Base-by-base conservation (phyloP, 2,329 filamentous ascomycete species). In the Podosphaera leucotricha region DNA sequence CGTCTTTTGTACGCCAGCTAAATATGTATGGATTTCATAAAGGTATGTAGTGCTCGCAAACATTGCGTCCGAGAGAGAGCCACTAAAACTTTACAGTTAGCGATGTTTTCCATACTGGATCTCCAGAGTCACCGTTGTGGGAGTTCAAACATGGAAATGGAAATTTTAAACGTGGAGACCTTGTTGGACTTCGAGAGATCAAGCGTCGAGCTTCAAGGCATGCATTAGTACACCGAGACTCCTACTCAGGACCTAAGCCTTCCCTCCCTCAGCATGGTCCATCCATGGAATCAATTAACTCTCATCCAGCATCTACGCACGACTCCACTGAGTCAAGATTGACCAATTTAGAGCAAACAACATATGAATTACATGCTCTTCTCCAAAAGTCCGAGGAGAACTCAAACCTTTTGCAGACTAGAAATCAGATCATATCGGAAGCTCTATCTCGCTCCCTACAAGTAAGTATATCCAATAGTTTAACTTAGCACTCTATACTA, bases 121-220 rank as follows among this genome's bases (percentile, higher is more conserved):
- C 81, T 38, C 85, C 87, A 11, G 90, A 95, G 56, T 85, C 85
- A 18, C 85, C 87, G 0, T 66, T 98, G 24, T 98, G 90, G 90
- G 90, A 98, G 59, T 98, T 98, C 62, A 95, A 94, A 61, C 90
- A 98, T 57, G 90, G 90, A 44, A 92, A 87, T 55, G 87, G 87
- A 44, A 95, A 81, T 59, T 98, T 98, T 66, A 95, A 92, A 62
- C 77, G 86, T 50, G 90, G 90, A 33, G 87, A 98, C 59, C 66
- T 98, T 20, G 77, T 87, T 43, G 85, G 87, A 6, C 64, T 98
- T 48, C 74, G 90, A 38, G 90, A 98, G 58, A 98, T 98, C 62
- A 94, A 94, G 62, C 79, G 90, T 48, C 75, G 90, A 48, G 87
- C 90, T 16, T 95, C 87, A 30, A 72, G 90, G 48, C 90, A 95